Percentiles rank a stretch among this genome's conserved stretches.
These are phyloP conservation scores for Alternaria ventricosa DNA, from an alignment of 2,329 filamentous ascomycete genomes.

Conservation along the genomic window DNA sequence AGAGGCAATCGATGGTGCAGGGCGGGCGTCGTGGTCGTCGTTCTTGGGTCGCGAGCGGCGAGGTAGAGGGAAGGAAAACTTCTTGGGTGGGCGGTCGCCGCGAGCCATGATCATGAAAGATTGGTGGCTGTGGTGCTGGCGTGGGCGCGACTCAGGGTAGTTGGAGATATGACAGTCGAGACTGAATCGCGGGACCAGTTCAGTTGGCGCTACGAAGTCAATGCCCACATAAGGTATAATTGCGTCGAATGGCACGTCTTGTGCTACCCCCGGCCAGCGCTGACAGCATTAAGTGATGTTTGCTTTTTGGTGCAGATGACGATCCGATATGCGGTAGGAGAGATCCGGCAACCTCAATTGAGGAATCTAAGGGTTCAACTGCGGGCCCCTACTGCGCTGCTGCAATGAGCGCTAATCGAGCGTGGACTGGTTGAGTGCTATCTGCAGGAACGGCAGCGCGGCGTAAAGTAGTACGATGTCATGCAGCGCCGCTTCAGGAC, in stretches of 20 bases:
- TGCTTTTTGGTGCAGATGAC: conserved; percentile 8
- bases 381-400: conserved; percentile 17
- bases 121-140: conserved; percentile 23
- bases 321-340: conserved; percentile 18
- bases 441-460: conserved; percentile 15
- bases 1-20: conserved; percentile 25
- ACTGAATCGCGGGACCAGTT: conserved; percentile 33
- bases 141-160: conserved; percentile 36
- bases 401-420: conserved; percentile 18
- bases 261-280: conserved; percentile 16
- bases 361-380: conserved; percentile 19
- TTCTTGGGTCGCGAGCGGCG: conserved; percentile 34
- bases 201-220: conserved; percentile 11
- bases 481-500: conserved; percentile 4
- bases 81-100: conserved; percentile 29
- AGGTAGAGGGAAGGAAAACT: conserved; percentile 49
- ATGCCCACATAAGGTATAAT: conserved; percentile 11
- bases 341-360: conserved; percentile 9
- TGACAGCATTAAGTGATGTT: conserved; percentile 14
- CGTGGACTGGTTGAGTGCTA: conserved; percentile 12
- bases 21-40: conserved; percentile 24
- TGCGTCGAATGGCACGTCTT: conserved; percentile 15
- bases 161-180: conserved; percentile 14
- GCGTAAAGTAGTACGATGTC: conserved; percentile 6
- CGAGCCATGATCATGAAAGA: conserved; percentile 39